Conservation (phyloP, 2,329 filamentous ascomycete genomes). For the Pseudogymnoascus sp. region DNA sequence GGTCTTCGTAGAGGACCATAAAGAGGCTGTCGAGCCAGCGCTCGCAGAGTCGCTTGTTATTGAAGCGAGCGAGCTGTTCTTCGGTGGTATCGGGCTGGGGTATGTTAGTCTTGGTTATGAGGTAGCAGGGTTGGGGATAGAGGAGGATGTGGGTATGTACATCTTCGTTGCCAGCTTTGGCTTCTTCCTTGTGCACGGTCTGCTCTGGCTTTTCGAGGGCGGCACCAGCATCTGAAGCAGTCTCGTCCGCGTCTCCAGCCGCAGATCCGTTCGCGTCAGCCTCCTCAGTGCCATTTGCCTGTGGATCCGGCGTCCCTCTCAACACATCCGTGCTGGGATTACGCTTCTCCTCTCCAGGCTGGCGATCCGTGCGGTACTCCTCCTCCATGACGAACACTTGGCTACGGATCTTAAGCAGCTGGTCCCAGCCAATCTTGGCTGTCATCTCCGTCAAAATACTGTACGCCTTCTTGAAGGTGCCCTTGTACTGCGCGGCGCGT, state of each 20-base stretch:
- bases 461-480: conserved; percentile 93
- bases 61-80: conserved; percentile 77
- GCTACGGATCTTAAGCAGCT: conserved; percentile 86
- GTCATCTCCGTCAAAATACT: conserved; percentile 91
- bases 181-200: conserved; percentile 67
- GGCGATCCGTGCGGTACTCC: conserved; percentile 86
- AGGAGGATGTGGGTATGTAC: conserved; percentile 35
- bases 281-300: conserved; percentile 34
- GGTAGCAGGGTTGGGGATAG: conserved; percentile 15
- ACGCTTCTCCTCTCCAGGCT: conserved; percentile 52
- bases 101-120: conserved; percentile 20
- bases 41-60: conserved; percentile 95
- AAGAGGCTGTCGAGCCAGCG: conserved; percentile 97
- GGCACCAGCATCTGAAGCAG: conserved; percentile 11
- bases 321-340: conserved; percentile 76
- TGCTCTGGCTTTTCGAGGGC: conserved; percentile 70
- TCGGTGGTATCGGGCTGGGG: conserved; percentile 55
- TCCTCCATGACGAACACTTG: conserved; percentile 99
- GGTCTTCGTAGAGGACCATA: conserved; percentile 97
- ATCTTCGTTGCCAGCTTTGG: conserved; percentile 67
- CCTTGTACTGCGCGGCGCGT: conserved; percentile 82
- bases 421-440: conserved; percentile 94
- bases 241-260: conserved; percentile 19
- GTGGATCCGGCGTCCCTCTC: conserved; percentile 57
- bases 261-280: conserved; percentile 24